Evolutionary conservation across 169 alveolate genomes (phyloP), one percentile per base, ranked within the genome.

Genomic region (Ophryocystis elektroscirrha): DNA sequence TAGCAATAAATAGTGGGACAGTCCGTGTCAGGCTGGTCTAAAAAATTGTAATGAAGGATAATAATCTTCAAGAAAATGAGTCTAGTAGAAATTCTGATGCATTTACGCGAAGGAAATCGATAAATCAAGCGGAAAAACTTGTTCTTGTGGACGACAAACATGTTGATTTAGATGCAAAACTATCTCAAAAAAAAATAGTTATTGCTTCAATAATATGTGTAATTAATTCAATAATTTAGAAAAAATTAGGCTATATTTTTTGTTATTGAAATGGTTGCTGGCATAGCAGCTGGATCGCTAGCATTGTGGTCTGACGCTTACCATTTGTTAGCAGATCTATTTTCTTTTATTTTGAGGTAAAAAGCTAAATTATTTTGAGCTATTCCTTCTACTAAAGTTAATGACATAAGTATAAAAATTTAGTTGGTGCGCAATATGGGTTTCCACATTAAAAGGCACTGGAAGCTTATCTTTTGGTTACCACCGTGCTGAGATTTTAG

Each of bases 281-380:
- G 89, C 5, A 20, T 71, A 6, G 32, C 69, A 6, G 69, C 93
- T 7, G 67, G 71, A 48, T 80, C 91, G 5, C 56, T 83, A 16
- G 86, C 93, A 19, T 67, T 83, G 27, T 60, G 80, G 64, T 68
- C 94, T 2, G 97, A 89, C 67, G 93, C 97, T 28, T 87, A 95
- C 9, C 97, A 89, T 61, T 64, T 89, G 61, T 74, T 84, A 50
- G 81, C 93, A 28, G 97, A 89, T 51, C 65, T 89, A 35, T 63
- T 79, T 44, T 88, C 95, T n/a, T 86, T 83, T 58, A 58, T 73
- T 1, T 81, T 61, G 50, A 52, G 69, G 69, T 60, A 48, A 5
- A 23, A 4, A 7, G 23, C 26, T 12, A 42, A 12, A 42, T 42
- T 12, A 20, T 12, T 38, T 42, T 12, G 45, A 42, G 12, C 12